phyloP scores from a whole-genome alignment of 108 stramenopile species.

The Skeletonema menzelii region DNA sequence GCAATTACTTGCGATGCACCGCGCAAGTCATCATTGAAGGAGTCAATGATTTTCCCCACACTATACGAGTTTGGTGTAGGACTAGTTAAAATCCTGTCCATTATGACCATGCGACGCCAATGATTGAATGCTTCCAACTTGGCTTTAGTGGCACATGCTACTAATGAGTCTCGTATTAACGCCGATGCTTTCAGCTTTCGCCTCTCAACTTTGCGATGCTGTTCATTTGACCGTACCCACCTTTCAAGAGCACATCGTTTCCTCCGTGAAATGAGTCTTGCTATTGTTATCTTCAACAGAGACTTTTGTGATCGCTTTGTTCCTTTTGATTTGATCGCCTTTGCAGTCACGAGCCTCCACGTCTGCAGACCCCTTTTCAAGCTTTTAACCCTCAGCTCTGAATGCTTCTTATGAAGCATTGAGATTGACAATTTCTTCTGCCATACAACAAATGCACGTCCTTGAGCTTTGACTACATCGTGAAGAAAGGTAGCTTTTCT shows the following conservation, averaged over 20 bases:
- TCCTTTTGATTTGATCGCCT: constrained; percentile 18
- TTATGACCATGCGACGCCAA: constrained; percentile 43
- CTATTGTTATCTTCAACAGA: constrained; percentile 29
- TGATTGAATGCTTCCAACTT: constrained; percentile 33
- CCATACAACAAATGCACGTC: constrained; percentile 19
- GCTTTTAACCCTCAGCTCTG: constrained; percentile 4
- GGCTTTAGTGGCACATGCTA: background rate
- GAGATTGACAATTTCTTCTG: constrained; percentile 32
- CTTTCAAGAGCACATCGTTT: constrained; percentile 31
- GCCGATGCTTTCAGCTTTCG: constrained; percentile 33
- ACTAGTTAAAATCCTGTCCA: constrained; percentile 23
- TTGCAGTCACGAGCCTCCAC: constrained; percentile 31
- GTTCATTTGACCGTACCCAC: constrained; percentile 33
- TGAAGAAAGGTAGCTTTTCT: constrained; percentile 30
- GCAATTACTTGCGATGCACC: constrained; percentile 44
- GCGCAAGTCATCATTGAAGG: constrained; percentile 35
- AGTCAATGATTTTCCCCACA: constrained; percentile 18
- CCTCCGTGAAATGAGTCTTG: constrained; percentile 34
- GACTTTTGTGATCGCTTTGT: constrained; percentile 28
- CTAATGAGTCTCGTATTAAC: constrained; percentile 23
- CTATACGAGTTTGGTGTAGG: background rate
- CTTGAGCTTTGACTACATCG: constrained; percentile 36
- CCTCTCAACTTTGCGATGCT: constrained; percentile 28
- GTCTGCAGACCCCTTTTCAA: constrained; percentile 15
- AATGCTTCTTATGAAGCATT: constrained; percentile 25